Evolutionary conservation across 108 stramenopile species (phyloP).

Genomic region (Fragilaria crotonensis): DNA sequence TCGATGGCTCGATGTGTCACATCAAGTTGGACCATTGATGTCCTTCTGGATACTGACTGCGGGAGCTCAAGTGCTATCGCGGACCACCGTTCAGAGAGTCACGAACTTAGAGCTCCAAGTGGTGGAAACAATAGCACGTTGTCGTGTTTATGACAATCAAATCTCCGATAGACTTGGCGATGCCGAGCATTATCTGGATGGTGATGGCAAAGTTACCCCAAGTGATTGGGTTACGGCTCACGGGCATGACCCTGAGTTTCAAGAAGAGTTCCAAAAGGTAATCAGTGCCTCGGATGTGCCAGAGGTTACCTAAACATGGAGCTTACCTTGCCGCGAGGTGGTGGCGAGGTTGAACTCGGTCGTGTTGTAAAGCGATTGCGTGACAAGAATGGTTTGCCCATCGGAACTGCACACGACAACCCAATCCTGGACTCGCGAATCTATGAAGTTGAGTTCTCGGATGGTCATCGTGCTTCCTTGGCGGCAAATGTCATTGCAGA

Average conservation of each 20-base stretch:
- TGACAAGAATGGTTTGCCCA: slow-evolving; percentile 22
- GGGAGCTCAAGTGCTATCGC: not conserved
- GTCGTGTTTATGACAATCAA: too few species aligned
- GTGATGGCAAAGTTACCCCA: too few species aligned
- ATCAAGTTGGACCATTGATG: slow-evolving; percentile 19
- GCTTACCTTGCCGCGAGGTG: slow-evolving; percentile 3
- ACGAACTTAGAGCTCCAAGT: slow-evolving; percentile 9
- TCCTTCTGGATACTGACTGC: slow-evolving; percentile 17
- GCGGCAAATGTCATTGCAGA: slow-evolving; percentile 25
- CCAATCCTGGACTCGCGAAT: slow-evolving; percentile 22
- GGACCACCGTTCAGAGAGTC: too few species aligned
- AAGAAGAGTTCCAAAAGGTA: not conserved
- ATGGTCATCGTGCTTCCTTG: slow-evolving; percentile 19
- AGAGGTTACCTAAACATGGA: slow-evolving; percentile 1
- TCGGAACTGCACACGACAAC: slow-evolving; percentile 18
- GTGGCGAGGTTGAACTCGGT: not conserved
- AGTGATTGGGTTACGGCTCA: slow-evolving; percentile 1
- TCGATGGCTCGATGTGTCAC: slow-evolving; percentile 21
- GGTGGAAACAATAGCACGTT: too few species aligned
- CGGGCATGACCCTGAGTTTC: slow-evolving; percentile 3
- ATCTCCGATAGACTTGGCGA: too few species aligned
- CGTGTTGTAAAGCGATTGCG: too few species aligned
- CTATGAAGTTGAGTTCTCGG: slow-evolving; percentile 33
- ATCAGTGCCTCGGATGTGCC: not conserved
- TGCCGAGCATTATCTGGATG: too few species aligned